Evolutionary conservation across 2,329 filamentous ascomycete species (phyloP).

Genomic region (Bipolaris zeicola): DNA sequence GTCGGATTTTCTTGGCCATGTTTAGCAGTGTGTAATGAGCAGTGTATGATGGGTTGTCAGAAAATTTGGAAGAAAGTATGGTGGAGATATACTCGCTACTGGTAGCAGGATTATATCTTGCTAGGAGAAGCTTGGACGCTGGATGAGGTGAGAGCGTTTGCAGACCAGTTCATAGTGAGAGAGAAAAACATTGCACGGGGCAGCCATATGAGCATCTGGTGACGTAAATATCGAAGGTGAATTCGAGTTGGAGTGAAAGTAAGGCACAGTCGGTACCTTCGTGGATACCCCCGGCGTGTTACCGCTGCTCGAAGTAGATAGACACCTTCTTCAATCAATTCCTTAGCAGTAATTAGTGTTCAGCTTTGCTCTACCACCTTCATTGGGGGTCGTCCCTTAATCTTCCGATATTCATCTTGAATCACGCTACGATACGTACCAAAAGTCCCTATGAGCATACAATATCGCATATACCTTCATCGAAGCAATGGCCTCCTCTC

Average conservation of each 20-base stretch:
- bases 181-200: background rate
- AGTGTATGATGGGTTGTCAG: background rate
- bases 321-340: no score
- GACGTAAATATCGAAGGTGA: background rate
- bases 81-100: background rate
- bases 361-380: no score
- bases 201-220: background rate
- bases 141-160: background rate
- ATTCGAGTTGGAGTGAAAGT: background rate
- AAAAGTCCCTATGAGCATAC: background rate
- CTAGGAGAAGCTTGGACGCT: background rate
- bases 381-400: no score
- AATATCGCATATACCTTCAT: background rate
- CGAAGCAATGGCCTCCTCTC: conserved; percentile 32
- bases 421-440: background rate
- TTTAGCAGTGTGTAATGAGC: no score
- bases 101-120: background rate
- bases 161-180: background rate
- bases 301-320: background rate
- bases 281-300: background rate
- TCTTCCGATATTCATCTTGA: no score
- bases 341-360: no score
- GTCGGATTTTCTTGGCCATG: no score
- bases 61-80: background rate
- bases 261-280: background rate